Percentiles rank a stretch among this genome's conserved stretches.
These are phyloP conservation scores for Termitomyces sp. DNA, from an alignment of 768 basidiomycete species.

Conservation along the genomic window DNA sequence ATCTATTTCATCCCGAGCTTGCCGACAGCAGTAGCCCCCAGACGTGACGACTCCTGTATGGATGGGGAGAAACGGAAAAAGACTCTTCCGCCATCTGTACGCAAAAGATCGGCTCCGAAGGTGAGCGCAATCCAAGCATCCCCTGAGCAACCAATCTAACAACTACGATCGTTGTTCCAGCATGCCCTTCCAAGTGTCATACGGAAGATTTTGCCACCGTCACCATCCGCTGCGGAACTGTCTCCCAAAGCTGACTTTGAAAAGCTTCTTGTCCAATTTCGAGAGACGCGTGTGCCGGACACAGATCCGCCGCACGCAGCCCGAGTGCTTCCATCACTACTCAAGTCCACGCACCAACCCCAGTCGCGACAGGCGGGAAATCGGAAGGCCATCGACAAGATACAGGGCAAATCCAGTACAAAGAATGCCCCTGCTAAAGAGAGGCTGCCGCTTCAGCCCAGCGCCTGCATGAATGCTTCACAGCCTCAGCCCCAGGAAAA, in stretches of 20 bases:
- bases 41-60: conserved; percentile 10
- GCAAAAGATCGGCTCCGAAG: not conserved
- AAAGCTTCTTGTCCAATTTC: conserved; percentile 15
- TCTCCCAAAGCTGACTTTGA: conserved; percentile 20
- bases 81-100: conserved; percentile 1
- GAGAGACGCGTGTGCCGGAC: conserved; percentile 15
- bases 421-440: not conserved
- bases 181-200: conserved; percentile 20
- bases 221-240: conserved; percentile 17
- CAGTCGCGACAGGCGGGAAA: conserved; percentile 5
- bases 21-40: conserved; percentile 21
- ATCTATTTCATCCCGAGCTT: conserved; percentile 32
- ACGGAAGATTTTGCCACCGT: conserved; percentile 21
- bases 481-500: conserved; percentile 16
- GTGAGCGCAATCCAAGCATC: not conserved
- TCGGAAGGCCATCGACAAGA: conserved; percentile 4
- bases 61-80: conserved; percentile 6
- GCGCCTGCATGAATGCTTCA: conserved; percentile 18
- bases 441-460: conserved; percentile 3
- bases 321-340: not conserved
- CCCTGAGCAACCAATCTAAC: not conserved
- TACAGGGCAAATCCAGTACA: not conserved
- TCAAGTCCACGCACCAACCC: conserved; percentile 2
- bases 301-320: not conserved
- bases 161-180: conserved; percentile 1